These are phyloP conservation scores for Beauveria brongniartii DNA, from an alignment of 2,329 filamentous ascomycete genomes.

Conservation along the genomic window DNA sequence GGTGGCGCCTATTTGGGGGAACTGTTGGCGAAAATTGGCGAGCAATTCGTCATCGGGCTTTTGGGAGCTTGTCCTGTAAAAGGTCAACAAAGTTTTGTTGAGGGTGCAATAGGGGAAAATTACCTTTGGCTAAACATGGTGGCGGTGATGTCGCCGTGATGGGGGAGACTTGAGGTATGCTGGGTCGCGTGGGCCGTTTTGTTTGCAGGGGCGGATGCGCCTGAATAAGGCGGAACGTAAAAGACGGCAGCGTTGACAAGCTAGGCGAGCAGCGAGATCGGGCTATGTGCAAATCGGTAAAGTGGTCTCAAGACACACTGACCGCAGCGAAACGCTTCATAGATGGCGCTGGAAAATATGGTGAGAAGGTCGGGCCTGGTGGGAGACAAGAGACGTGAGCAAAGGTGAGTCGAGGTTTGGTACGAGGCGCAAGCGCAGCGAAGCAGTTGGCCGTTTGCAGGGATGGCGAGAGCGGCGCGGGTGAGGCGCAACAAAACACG, in stretches of 20 bases:
- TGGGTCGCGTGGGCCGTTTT: slow-evolving; percentile 1
- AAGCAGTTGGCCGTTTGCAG: slow-evolving; percentile 1
- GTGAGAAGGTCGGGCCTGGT: not conserved
- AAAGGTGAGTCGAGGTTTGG: not conserved
- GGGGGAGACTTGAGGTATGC: not conserved
- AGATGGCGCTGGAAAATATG: not conserved
- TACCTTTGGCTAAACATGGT: slow-evolving; percentile 14
- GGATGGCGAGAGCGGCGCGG: not conserved
- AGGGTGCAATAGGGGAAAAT: not conserved
- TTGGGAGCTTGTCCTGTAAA: slow-evolving; percentile 61
- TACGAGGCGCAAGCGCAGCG: not conserved
- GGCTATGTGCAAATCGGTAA: not conserved
- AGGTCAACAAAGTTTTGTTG: not conserved
- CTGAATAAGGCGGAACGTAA: not conserved
- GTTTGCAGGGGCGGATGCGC: slow-evolving; percentile 1
- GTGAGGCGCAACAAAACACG: not conserved
- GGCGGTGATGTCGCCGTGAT: not conserved
- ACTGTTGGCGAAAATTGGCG: slow-evolving; percentile 74
- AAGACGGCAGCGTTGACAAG: not conserved
- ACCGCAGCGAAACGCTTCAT: slow-evolving; percentile 5
- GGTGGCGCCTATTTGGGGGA: slow-evolving; percentile 60
- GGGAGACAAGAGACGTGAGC: not conserved
- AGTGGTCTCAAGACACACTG: slow-evolving; percentile 2
- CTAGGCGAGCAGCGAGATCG: not conserved
- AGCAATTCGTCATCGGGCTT: slow-evolving; percentile 83